These are phyloP conservation scores for Suillus americanus DNA, from an alignment of 768 basidiomycete genomes.

Conservation along the genomic window DNA sequence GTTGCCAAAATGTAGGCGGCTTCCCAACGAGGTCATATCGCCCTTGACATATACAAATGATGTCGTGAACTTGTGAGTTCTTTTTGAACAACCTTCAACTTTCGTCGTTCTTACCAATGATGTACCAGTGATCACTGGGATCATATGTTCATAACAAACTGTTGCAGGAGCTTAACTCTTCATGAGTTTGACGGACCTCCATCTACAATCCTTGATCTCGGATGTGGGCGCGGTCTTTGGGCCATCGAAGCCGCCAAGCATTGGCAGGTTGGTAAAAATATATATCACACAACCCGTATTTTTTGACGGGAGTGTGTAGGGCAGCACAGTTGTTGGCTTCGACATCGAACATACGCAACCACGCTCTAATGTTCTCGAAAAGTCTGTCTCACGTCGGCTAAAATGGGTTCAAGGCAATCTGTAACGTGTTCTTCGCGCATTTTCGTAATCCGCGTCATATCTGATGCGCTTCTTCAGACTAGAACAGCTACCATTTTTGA, in stretches of 20 bases:
- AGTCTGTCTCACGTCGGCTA: slow-evolving; percentile 47
- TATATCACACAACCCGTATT: slow-evolving; percentile 2
- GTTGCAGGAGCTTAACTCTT: slow-evolving; percentile 49
- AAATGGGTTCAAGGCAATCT: slow-evolving; percentile 70
- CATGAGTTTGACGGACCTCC: slow-evolving; percentile 55
- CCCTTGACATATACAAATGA: slow-evolving; percentile 51
- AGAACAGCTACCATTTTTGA: slow-evolving; percentile 60
- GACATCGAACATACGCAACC: slow-evolving; percentile 61
- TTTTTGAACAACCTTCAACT: slow-evolving; percentile 4
- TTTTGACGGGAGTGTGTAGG: slow-evolving; percentile 32
- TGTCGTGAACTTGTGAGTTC: slow-evolving; percentile 54
- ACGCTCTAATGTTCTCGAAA: slow-evolving; percentile 34
- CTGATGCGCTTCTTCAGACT: slow-evolving; percentile 41
- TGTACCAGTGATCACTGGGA: slow-evolving; percentile 67
- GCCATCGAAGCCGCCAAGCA: slow-evolving; percentile 62
- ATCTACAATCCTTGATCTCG: slow-evolving; percentile 58
- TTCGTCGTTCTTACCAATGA: neutral
- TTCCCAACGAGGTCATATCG: slow-evolving; percentile 51
- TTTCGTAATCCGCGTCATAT: slow-evolving; percentile 4
- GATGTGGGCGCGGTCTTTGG: slow-evolving; percentile 74
- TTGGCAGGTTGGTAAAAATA: slow-evolving; percentile 53
- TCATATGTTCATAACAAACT: slow-evolving; percentile 58
- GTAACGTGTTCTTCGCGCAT: slow-evolving; percentile 36
- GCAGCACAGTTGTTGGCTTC: slow-evolving; percentile 56
- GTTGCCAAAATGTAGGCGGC: slow-evolving; percentile 41